These are phyloP conservation scores for Globisporangium megalacanthum DNA, from an alignment of 352 stramenopile genomes.

Conservation along the genomic window DNA sequence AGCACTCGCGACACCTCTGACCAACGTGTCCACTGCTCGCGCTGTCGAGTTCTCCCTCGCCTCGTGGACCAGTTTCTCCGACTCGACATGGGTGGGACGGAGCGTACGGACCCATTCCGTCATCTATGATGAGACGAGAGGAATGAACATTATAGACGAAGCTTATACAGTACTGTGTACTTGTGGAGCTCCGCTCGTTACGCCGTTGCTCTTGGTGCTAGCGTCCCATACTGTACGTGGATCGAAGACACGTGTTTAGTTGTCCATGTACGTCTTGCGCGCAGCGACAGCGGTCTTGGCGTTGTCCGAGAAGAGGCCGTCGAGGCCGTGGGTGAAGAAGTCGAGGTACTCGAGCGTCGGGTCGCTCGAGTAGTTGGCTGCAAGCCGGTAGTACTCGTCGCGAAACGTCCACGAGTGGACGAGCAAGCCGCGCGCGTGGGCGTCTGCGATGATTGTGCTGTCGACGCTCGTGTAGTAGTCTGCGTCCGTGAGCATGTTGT, in stretches of 20 bases:
- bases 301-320: slow-evolving; percentile 61
- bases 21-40: slow-evolving; percentile 17
- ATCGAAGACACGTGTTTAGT: background rate
- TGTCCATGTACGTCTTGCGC: slow-evolving; percentile 30
- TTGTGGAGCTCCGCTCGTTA: too few species aligned
- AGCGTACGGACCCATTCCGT: background rate
- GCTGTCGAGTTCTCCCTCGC: slow-evolving; percentile 21
- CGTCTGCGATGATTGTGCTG: slow-evolving; percentile 40
- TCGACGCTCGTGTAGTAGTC: slow-evolving; percentile 50
- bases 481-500: slow-evolving; percentile 50
- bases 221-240: too few species aligned
- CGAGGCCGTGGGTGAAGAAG: slow-evolving; percentile 55
- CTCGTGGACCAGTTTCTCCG: slow-evolving; percentile 28
- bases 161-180: too few species aligned
- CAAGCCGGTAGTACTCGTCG: slow-evolving; percentile 57
- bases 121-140: too few species aligned
- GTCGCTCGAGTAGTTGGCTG: slow-evolving; percentile 58
- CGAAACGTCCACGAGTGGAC: slow-evolving; percentile 66
- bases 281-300: slow-evolving; percentile 45
- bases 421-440: slow-evolving; percentile 46
- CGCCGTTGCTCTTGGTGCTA: too few species aligned
- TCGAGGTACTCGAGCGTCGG: slow-evolving; percentile 56
- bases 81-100: slow-evolving; percentile 8
- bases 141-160: too few species aligned
- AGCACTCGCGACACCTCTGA: slow-evolving; percentile 8